Base-by-base conservation (phyloP, 23 red algal species). In the Porphyridium purpureum region DNA sequence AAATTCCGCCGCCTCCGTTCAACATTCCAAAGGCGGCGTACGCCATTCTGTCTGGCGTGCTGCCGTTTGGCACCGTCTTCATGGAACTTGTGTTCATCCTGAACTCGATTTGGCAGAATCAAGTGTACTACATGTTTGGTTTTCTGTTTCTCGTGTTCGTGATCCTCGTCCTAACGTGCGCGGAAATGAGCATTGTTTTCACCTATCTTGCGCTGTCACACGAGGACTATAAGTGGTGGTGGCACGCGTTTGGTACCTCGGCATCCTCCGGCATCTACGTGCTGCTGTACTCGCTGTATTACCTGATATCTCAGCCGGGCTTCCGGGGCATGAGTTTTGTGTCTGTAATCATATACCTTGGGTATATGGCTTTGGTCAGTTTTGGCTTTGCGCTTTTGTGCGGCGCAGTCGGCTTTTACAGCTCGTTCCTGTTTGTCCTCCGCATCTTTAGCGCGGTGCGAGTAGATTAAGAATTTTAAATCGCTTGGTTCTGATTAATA, bases 401-500 rank as follows among this genome's bases (percentile, higher is more conserved):
- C 21, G 87, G 87, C 7, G 57, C 67, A 27, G 41, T 82, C 8
- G 87, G 87, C 50, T 94, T 83, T 67, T 22, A 62, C 32, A 63
- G 57, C 25, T 74, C 70, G 28, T 68, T 71, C 33, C 57, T 65
- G 68, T 94, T 94, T 64, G 74, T 62, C 52, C 29, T 59, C 33
- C 74, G 71, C 34, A 94, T 94, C 24, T 94, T 76, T 49, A 50
- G 47, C 19, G 65, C 67, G 34, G 77, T 94, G 51, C 75, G 76
- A 31, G 70, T 94, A 14, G 87, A 94, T 42, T 94, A 76, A 64
- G n/a, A n/a, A n/a, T n/a, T n/a, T n/a, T n/a, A n/a, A n/a, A n/a
- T n/a, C n/a, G n/a, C n/a, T n/a, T n/a, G n/a, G n/a, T n/a, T n/a
- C n/a, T n/a, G n/a, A n/a, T n/a, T n/a, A n/a, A n/a, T n/a, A n/a